Evolutionary conservation across 305 asterid species (phyloP), one percentile per base, ranked within the genome.

Genomic region (Rubia occidens): DNA sequence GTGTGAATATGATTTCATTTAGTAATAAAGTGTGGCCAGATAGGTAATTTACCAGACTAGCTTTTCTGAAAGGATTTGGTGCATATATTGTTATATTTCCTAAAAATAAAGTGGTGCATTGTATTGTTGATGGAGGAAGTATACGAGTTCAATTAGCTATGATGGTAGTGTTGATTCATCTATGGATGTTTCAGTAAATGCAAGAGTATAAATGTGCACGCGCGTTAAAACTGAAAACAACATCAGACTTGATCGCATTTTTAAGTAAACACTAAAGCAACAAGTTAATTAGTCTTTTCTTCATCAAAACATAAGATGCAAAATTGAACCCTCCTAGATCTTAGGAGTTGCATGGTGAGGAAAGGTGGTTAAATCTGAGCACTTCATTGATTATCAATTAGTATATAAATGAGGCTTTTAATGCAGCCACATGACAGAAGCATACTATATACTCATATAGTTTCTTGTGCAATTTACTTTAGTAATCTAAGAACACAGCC

Each of bases 401-500:
- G 60, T 26, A 56, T 53, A 59, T 47, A 9, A 1, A 42, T 70
- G 11, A 21, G 42, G 37, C 43, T 60, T 44, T 53, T 35, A 61
- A 45, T 45, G 67, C 59, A 37, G 21, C 29, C 24, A 60, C 8
- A 45, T 71, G 53, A 26, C 45, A 8, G 20, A 42, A 58, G 0
- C 32, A 42, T 0, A 44, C 37, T 35, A 63, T n/a, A 11, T 14
- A 64, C 32, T 39, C 11, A 47, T 11, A 40, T 26, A 15, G 47
- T 21, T 58, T 44, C 2, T 29, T 21, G 14, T 24, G 17, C 62
- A 58, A 20, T 24, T 21, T 21, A 61, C n/a, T 51, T 66, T 60
- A 24, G 17, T 58, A 66, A 51, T 24, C 35, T 53, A 43, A 35
- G 67, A 60, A 44, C 62, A 17, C 32, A 40, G 72, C 21, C 47